Evolutionary conservation across 208 protist species (phyloP), one percentile per base, ranked within the genome.

Genomic region (Acanthamoeba sp.): DNA sequence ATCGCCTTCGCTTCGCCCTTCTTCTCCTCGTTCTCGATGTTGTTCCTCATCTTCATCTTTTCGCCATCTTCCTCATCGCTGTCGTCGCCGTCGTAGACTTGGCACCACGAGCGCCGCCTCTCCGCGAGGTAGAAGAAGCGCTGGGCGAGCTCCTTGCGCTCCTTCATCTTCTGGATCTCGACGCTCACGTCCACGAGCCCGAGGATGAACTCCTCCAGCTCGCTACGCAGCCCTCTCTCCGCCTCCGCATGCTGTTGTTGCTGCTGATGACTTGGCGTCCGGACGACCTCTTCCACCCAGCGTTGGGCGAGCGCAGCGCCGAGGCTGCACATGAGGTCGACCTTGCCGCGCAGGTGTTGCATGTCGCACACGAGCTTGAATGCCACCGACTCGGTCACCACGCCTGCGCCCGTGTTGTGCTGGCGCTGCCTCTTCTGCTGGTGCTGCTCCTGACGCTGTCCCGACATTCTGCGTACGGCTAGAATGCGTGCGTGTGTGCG

Each of bases 331-430:
- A 85, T 12, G 45, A 85, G 38, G 24, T 85, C 76, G 76, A 57
- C 76, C 27, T 85, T 50, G 76, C 76, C 32, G n/a, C 48, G 76
- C 14, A 85, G 76, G 45, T 85, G 76, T 6, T 85, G 76, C 76
- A 85, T 50, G 76, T 85, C 76, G 32, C 76, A 85, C 42, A 85
- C 45, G 76, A 85, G 76, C 45, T 57, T 50, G 45, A 85, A 85
- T 40, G 76, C 76, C 38, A 85, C 76, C 76, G 45, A 50, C 76
- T 85, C 76, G 6, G 45, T 57, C 45, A 85, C 45, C 59, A 69
- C 59, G 59, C 27, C 29, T 29, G 24, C 76, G 38, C 69, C 36
- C 9, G 7, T 22, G 62, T n/a, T 71, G 1, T 59, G 52, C 34
- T 78, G 18, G 32, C 3, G 29, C 69, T 24, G 38, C 32, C 45